Conservation (phyloP, 2,329 filamentous ascomycete genomes). For the Passalora sequoiae region DNA sequence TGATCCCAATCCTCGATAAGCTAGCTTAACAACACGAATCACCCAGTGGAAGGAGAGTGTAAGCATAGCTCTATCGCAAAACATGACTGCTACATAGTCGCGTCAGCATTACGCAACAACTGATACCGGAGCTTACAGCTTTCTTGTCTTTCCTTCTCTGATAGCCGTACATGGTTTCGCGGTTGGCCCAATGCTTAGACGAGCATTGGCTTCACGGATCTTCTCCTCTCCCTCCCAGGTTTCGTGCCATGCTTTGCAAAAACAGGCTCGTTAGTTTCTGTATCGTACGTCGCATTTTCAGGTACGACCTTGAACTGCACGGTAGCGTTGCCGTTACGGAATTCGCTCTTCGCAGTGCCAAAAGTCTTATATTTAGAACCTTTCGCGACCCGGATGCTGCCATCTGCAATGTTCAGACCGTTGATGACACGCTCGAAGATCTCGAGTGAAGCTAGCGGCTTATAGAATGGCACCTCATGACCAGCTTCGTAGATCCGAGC, state of each 20-base stretch:
- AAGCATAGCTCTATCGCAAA: no score
- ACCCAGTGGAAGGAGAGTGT: no score
- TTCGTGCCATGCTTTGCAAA: background rate
- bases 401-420: slow-evolving; percentile 47
- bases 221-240: background rate
- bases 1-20: no score
- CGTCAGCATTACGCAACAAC: no score
- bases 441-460: slow-evolving; percentile 41
- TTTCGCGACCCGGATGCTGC: slow-evolving; percentile 38
- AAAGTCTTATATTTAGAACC: slow-evolving; percentile 5
- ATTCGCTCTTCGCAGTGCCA: slow-evolving; percentile 11
- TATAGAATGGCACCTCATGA: slow-evolving; percentile 50
- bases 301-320: slow-evolving; percentile 40
- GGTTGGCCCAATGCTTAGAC: no score
- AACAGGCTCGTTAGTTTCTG: background rate
- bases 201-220: background rate
- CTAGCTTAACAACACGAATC: no score
- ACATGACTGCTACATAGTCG: no score
- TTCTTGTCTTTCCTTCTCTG: no score
- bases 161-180: no score
- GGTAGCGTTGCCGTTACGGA: slow-evolving; percentile 38
- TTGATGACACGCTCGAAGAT: slow-evolving; percentile 46
- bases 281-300: background rate
- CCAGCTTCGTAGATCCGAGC: slow-evolving; percentile 45
- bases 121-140: no score